These are phyloP conservation scores for Ustilago bromivora DNA, from an alignment of 1,284 basidiomycete genomes.

Conservation along the genomic window DNA sequence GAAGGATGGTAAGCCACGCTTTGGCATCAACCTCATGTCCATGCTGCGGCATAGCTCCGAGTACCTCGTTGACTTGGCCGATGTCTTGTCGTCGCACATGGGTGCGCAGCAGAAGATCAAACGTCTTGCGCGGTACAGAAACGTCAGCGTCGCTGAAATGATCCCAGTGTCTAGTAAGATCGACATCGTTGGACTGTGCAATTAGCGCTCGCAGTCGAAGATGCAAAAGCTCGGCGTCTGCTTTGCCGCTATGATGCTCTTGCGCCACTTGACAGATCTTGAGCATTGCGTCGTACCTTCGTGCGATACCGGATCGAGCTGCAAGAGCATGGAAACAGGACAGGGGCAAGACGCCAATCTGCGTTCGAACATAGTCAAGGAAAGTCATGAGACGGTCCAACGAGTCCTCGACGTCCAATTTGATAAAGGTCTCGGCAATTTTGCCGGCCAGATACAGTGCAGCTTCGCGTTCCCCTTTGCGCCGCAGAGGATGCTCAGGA, in stretches of 20 bases:
- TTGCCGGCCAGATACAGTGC: slow-evolving; percentile 38
- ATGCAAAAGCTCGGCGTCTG: slow-evolving; percentile 45
- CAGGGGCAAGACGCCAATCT: slow-evolving; percentile 31
- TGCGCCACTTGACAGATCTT: slow-evolving; percentile 29
- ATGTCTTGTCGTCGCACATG: slow-evolving; percentile 35
- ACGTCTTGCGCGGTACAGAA: slow-evolving; percentile 39
- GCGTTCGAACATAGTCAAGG: slow-evolving; percentile 18
- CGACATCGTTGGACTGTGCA: slow-evolving; percentile 16
- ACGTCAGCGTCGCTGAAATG: slow-evolving; percentile 5
- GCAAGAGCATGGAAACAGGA: slow-evolving; percentile 36
- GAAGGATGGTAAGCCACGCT: slow-evolving; percentile 47
- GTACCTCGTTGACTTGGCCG: slow-evolving; percentile 39
- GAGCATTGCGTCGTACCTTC: slow-evolving; percentile 33
- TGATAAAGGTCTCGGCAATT: slow-evolving; percentile 37
- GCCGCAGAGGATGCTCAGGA: not conserved
- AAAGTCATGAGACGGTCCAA: slow-evolving; percentile 36
- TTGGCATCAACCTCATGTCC: slow-evolving; percentile 32
- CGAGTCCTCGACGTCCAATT: slow-evolving; percentile 31
- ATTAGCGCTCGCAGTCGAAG: slow-evolving; percentile 35
- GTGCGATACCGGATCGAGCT: slow-evolving; percentile 19
- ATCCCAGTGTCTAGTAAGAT: slow-evolving; percentile 27
- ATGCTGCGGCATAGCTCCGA: slow-evolving; percentile 36
- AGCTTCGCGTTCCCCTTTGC: slow-evolving; percentile 11
- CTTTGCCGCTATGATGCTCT: slow-evolving; percentile 21
- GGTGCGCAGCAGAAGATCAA: slow-evolving; percentile 42